phyloP scores from a whole-genome alignment of 2,329 filamentous ascomycete genomes.

The Colletotrichum horii region DNA sequence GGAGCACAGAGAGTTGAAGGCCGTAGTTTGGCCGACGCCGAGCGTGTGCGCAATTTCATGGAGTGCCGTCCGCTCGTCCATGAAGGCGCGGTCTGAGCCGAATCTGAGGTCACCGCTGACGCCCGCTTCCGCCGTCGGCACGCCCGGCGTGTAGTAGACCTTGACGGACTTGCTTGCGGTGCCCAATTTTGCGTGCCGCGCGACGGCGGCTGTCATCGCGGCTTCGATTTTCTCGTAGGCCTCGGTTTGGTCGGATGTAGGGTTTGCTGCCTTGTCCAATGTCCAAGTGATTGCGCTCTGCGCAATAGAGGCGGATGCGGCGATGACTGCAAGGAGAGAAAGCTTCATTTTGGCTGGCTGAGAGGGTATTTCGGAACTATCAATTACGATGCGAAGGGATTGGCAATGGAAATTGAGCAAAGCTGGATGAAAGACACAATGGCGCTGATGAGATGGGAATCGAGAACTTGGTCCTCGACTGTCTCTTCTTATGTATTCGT shows the following conservation, averaged over 20 bases:
- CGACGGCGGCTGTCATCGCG: constrained; percentile 45
- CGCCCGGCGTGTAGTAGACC: constrained; percentile 46
- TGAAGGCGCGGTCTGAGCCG: constrained; percentile 48
- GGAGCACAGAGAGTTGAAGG: constrained; percentile 43
- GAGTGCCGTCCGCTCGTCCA: constrained; percentile 53
- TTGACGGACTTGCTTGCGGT: constrained; percentile 41
- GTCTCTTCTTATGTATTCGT: not conserved
- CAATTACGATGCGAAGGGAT: not conserved
- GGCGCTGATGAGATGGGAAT: not conserved
- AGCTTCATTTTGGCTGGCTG: constrained; percentile 23
- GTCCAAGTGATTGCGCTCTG: constrained; percentile 44
- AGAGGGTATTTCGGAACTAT: not conserved
- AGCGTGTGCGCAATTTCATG: constrained; percentile 55
- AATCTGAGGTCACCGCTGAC: constrained; percentile 53
- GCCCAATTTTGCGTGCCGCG: constrained; percentile 41
- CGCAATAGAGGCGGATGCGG: constrained; percentile 34
- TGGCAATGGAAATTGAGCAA: not conserved
- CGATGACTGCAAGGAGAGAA: constrained; percentile 31
- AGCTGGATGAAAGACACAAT: not conserved
- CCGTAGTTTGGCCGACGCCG: constrained; percentile 48
- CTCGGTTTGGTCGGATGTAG: constrained; percentile 44
- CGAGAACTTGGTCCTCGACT: not conserved
- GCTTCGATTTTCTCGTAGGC: constrained; percentile 48
- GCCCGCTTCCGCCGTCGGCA: constrained; percentile 50
- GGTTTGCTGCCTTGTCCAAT: constrained; percentile 41